Percentiles rank a stretch among this genome's conserved stretches.
Conservation (phyloP, 2,329 filamentous ascomycete species). For the Ceratocystis variospora region DNA sequence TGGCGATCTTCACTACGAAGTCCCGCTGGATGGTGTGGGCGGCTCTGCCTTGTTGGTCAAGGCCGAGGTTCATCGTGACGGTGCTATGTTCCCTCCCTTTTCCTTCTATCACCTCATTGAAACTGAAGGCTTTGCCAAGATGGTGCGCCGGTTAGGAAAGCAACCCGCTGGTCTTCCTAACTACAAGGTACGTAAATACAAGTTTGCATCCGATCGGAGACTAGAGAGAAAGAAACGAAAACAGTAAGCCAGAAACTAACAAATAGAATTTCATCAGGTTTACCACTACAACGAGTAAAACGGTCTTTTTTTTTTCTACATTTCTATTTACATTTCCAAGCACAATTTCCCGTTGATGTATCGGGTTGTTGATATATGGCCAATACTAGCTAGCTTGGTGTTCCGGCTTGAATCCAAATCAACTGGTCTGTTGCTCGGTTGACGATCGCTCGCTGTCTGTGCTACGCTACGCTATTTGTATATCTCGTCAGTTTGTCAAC, state of each 20-base stretch:
- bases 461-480: not conserved
- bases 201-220: too few relatives aligned
- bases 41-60: constrained; percentile 88
- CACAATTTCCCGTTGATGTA: constrained; percentile 4
- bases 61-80: constrained; percentile 90
- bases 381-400: constrained; percentile 2
- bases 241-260: constrained; percentile 10
- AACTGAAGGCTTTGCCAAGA: constrained; percentile 95
- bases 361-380: constrained; percentile 5
- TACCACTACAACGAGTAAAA: constrained; percentile 82
- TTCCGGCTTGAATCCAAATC: constrained; percentile 5
- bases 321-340: not conserved
- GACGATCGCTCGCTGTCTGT: not conserved
- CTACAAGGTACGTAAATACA: constrained; percentile 60
- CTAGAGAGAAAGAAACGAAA: not conserved
- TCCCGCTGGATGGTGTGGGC: constrained; percentile 82
- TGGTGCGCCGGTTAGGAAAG: constrained; percentile 83
- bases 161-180: constrained; percentile 79
- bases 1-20: constrained; percentile 45
- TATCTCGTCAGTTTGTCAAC: not conserved
- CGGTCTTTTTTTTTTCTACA: constrained; percentile 3
- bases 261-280: constrained; percentile 39
- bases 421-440: not conserved
- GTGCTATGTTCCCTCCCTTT: constrained; percentile 96
- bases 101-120: constrained; percentile 94